A percentile compares a stretch with the other conserved stretches of the same genome.
These are phyloP conservation scores for Colletotrichum sp. DNA, from an alignment of 2,329 filamentous ascomycete genomes.

Conservation along the genomic window DNA sequence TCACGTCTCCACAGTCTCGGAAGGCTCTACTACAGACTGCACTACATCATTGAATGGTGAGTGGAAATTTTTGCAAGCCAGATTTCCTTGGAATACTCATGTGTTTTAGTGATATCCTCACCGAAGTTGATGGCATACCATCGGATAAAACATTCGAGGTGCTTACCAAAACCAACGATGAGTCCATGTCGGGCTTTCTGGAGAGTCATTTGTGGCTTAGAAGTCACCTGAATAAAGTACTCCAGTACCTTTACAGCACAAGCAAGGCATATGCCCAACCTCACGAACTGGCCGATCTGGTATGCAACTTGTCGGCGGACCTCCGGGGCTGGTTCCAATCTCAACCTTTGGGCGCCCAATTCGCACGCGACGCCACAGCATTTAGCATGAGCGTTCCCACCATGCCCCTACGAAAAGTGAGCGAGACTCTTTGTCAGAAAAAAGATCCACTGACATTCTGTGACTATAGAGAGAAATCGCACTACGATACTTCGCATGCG, in stretches of 20 bases:
- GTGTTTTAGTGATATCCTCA: neutral
- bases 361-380: neutral
- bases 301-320: neutral
- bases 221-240: neutral
- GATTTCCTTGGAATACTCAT: neutral
- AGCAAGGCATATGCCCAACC: slow-evolving; percentile 8
- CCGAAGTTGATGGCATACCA: neutral
- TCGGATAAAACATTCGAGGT: neutral
- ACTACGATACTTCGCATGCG: slow-evolving; percentile 6
- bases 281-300: slow-evolving; percentile 4
- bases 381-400: neutral
- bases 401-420: neutral
- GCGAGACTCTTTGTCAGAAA: neutral
- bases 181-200: neutral
- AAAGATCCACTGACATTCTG: too few species aligned
- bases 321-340: neutral
- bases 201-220: neutral
- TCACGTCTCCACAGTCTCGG: neutral
- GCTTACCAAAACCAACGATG: neutral
- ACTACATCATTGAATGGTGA: neutral
- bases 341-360: neutral
- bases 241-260: neutral
- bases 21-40: neutral
- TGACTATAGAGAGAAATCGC: slow-evolving; percentile 2
- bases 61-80: too few species aligned